These are phyloP conservation scores for Rheum nobile DNA, from an alignment of 148 eudicot species.

Conservation along the genomic window DNA sequence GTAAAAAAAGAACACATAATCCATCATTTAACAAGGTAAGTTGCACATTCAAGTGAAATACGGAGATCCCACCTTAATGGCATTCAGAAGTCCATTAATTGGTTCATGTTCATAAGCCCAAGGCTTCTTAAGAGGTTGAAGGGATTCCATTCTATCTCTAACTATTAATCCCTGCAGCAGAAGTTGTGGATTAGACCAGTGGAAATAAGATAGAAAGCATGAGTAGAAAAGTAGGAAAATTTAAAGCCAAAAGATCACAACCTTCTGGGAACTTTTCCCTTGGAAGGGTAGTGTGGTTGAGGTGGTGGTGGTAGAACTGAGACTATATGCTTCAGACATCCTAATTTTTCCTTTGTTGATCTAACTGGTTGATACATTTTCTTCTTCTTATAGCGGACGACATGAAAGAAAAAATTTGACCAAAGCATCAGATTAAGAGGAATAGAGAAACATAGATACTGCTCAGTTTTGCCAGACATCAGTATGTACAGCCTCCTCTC, in stretches of 20 bases:
- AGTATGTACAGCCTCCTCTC: too few species aligned
- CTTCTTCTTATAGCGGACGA: neutral
- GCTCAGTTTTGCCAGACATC: too few species aligned
- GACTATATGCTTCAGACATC: neutral
- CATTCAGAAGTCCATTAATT: constrained; percentile 54
- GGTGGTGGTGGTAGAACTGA: neutral
- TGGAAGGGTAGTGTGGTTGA: neutral
- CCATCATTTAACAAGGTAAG: neutral
- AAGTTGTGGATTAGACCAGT: neutral
- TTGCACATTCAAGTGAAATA: neutral
- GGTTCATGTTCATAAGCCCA: constrained; percentile 97
- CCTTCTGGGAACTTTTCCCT: constrained; percentile 29
- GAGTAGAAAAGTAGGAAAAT: neutral
- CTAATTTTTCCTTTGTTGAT: neutral
- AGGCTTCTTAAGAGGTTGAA: constrained; percentile 88
- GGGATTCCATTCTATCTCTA: constrained; percentile 54
- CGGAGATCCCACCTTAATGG: constrained; percentile 54
- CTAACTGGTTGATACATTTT: neutral
- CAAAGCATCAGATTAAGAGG: neutral
- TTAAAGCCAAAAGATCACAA: constrained; percentile 9
- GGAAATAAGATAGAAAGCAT: neutral
- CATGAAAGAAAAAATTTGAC: neutral
- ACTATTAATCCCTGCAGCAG: constrained; percentile 74
- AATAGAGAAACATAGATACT: neutral
- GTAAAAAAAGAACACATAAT: constrained; percentile 8